Percentiles rank a stretch among this genome's conserved stretches.
Conservation (phyloP, 768 basidiomycete genomes). For the Hygrocybe coccinea region DNA sequence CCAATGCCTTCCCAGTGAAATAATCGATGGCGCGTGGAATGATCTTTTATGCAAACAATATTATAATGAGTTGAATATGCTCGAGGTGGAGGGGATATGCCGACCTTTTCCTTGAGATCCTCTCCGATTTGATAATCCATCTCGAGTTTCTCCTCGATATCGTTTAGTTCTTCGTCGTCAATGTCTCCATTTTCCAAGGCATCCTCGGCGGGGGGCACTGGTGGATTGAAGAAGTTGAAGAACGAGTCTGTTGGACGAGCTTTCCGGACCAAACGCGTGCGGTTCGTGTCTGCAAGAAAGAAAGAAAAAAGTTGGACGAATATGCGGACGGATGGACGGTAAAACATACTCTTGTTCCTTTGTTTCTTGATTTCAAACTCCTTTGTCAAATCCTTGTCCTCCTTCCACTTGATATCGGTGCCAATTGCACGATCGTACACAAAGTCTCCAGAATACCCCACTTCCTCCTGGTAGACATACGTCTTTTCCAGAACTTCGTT, state of each 20-base stretch:
- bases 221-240: slow-evolving; percentile 97
- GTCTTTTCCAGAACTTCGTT: slow-evolving; percentile 85
- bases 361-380: slow-evolving; percentile 99
- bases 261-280: slow-evolving; percentile 79
- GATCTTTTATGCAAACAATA: slow-evolving; percentile 45
- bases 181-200: slow-evolving; percentile 65
- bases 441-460: slow-evolving; percentile 95
- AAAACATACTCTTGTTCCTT: slow-evolving; percentile 86
- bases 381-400: slow-evolving; percentile 95
- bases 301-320: slow-evolving; percentile 3
- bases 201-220: slow-evolving; percentile 64
- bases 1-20: slow-evolving; percentile 94
- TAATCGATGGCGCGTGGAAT: slow-evolving; percentile 95
- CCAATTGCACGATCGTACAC: slow-evolving; percentile 93
- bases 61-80: neutral
- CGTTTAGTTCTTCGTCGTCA: slow-evolving; percentile 81
- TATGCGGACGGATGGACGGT: slow-evolving; percentile 1
- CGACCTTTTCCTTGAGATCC: slow-evolving; percentile 92
- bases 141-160: slow-evolving; percentile 90
- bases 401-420: slow-evolving; percentile 95
- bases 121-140: slow-evolving; percentile 98
- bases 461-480: slow-evolving; percentile 87
- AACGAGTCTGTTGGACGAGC: slow-evolving; percentile 89
- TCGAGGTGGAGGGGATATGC: too few species aligned
- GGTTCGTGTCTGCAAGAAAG: slow-evolving; percentile 61